Evolutionary conservation across 108 stramenopile species (phyloP), one percentile per base, ranked within the genome.

Genomic region (Pseudonitzschia multiseries): DNA sequence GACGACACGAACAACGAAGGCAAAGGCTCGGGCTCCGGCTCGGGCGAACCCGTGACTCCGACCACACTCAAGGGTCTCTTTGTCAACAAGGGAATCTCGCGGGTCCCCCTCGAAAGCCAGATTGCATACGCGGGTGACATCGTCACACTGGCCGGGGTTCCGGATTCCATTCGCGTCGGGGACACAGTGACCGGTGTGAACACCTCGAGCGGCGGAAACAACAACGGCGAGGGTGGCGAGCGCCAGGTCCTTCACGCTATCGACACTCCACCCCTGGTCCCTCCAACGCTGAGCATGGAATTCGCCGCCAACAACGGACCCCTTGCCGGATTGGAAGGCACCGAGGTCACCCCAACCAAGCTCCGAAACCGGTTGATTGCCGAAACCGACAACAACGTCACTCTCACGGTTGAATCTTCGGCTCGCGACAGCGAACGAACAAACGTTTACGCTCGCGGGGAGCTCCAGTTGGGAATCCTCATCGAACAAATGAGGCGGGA

Each of bases 401-500:
- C 98, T 2, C 64, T 94, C 36, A 78, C 46, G 52, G 52, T 52
- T 17, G 52, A 52, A 92, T 95, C 33, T 26, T 69, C 40, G 88
- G 84, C 32, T 86, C 15, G 85, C 87, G 65, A 44, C 78, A n/a
- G 87, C 89, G 71, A 70, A 78, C 12, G 91, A 92, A 36, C 88
- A 85, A 70, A 90, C 89, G 5, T 81, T 80, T 24, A 90, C 93
- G 24, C 84, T 80, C 62, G 92, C 84, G 5, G 94, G 90, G 92
- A 95, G 51, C 77, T 99, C 20, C 99, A 99, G 77, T 85, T 99
- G 59, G 97, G 96, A 13, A 97, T 99, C 60, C 81, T 99, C 33
- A 94, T 98, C 8, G 99, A 99, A 79, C 93, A 86, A 64, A 98
- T 99, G 98, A 75, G 99, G 12, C 86, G 99, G 12, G 98, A 99